Evolutionary conservation across 2,329 filamentous ascomycete species (phyloP).

Genomic region (Hyphodiscus sp.): DNA sequence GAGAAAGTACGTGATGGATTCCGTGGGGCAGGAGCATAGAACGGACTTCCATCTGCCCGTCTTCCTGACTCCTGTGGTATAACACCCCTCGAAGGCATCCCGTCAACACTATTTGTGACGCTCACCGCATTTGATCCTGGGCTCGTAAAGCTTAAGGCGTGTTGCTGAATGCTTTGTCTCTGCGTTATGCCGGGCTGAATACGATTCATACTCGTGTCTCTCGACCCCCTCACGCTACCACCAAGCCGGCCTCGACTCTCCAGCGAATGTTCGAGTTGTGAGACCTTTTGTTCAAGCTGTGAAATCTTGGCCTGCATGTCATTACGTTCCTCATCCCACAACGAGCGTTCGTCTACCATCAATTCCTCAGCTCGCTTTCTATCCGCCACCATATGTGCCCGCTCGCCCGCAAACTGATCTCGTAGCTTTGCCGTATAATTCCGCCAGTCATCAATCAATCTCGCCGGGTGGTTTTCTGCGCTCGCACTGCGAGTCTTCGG

Average conservation of each 20-base stretch:
- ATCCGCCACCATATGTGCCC: slow-evolving; percentile 28
- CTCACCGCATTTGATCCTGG: slow-evolving; percentile 10
- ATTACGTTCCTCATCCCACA: slow-evolving; percentile 29
- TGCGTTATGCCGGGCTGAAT: background rate
- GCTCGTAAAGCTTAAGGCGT: slow-evolving; percentile 3
- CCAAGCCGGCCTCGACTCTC: background rate
- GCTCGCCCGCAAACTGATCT: slow-evolving; percentile 27
- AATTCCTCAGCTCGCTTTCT: slow-evolving; percentile 26
- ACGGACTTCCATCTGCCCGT: slow-evolving; percentile 28
- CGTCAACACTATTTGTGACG: slow-evolving; percentile 13
- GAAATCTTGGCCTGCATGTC: slow-evolving; percentile 22
- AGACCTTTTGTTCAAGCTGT: slow-evolving; percentile 25
- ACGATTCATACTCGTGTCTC: background rate
- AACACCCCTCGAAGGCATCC: background rate
- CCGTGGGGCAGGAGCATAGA: slow-evolving; percentile 29
- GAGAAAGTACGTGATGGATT: slow-evolving; percentile 28
- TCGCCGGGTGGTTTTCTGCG: slow-evolving; percentile 20
- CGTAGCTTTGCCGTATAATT: slow-evolving; percentile 26
- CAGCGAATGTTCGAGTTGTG: slow-evolving; percentile 22
- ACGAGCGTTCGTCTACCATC: slow-evolving; percentile 27
- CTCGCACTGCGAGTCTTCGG: slow-evolving; percentile 27
- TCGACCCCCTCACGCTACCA: background rate
- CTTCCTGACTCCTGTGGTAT: slow-evolving; percentile 30
- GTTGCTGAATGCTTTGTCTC: background rate
- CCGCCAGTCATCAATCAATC: slow-evolving; percentile 28